Base-by-base conservation (phyloP, 2,329 filamentous ascomycete species). In the Penicillium sumatraense region DNA sequence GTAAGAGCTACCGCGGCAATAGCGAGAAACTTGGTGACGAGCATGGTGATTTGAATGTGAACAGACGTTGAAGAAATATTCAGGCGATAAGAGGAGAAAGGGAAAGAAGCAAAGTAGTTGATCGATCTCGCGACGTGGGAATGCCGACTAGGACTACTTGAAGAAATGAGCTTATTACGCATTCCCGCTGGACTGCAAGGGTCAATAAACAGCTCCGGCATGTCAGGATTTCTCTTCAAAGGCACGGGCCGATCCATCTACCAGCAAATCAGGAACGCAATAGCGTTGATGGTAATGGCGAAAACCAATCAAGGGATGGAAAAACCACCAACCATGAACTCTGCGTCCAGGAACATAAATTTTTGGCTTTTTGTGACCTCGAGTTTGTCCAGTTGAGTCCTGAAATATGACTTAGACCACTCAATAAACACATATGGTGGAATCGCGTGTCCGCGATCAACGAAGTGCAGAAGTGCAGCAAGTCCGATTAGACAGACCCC, bases 181-280 rank as follows among this genome's bases (percentile, higher is more conserved):
- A 40, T 40, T 29, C 27, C 9, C 38, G 24, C 20, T 11, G 41
- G 7, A 57, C 57, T 49, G 38, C 44, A 36, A n/a, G 33, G 33
- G n/a, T 36, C 7, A 36, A 36, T 36, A 36, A 36, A 36, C 33
- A 35, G 11, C 5, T 7, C 33, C 33, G n/a, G n/a, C 3, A 36
- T 36, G 33, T 16, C 18, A 18, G 33, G n/a, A 2, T n/a, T 16
- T 29, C 26, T 29, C 6, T 29, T 29, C 27, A n/a, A 29, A 18
- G 33, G n/a, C 7, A n/a, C 33, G 33, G 33, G 33, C 33, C n/a
- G n/a, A 18, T 36, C 33, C n/a, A 31, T 14, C 29, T 14, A n/a
- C n/a, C n/a, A n/a, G n/a, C n/a, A n/a, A n/a, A n/a, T n/a, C n/a
- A n/a, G n/a, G n/a, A n/a, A n/a, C n/a, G n/a, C n/a, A n/a, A n/a